phyloP scores from a whole-genome alignment of 805 yeast species.

The Saturnispora diversa region DNA sequence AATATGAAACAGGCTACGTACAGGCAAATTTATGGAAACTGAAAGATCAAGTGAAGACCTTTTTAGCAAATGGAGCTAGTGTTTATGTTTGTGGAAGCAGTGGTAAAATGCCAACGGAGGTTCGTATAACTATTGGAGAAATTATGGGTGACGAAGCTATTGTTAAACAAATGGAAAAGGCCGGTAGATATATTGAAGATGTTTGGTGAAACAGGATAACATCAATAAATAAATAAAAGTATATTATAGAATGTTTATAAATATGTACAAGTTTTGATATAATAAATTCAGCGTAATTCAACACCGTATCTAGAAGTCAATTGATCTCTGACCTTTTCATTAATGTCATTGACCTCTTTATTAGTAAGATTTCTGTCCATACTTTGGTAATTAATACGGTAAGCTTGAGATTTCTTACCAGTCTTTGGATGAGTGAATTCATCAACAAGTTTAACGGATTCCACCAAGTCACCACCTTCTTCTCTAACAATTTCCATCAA shows the following conservation, averaged over 20 bases:
- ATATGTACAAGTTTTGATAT: not conserved
- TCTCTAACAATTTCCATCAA: slow-evolving; percentile 87
- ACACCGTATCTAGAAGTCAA: slow-evolving; percentile 47
- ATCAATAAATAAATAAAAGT: not conserved
- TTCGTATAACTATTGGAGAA: slow-evolving; percentile 67
- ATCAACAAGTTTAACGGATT: slow-evolving; percentile 73
- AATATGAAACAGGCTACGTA: slow-evolving; percentile 47
- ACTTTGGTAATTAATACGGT: slow-evolving; percentile 85
- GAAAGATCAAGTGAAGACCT: slow-evolving; percentile 40
- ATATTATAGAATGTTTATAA: not conserved
- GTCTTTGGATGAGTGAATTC: slow-evolving; percentile 82
- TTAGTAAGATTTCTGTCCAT: slow-evolving; percentile 91
- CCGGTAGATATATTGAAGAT: slow-evolving; percentile 66
- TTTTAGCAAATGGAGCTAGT: slow-evolving; percentile 49
- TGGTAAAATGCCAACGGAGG: slow-evolving; percentile 84
- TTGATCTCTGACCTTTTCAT: slow-evolving; percentile 53
- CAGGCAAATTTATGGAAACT: slow-evolving; percentile 61
- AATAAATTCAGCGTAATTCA: slow-evolving; percentile 35
- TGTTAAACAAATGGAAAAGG: slow-evolving; percentile 39
- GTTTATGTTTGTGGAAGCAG: slow-evolving; percentile 87
- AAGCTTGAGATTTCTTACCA: slow-evolving; percentile 69
- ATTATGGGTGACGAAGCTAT: slow-evolving; percentile 25
- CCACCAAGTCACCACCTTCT: slow-evolving; percentile 81
- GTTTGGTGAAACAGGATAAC: slow-evolving; percentile 51
- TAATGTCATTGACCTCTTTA: slow-evolving; percentile 71